phyloP scores from a whole-genome alignment of 2,329 filamentous ascomycete species.

The Neonectria ditissima region DNA sequence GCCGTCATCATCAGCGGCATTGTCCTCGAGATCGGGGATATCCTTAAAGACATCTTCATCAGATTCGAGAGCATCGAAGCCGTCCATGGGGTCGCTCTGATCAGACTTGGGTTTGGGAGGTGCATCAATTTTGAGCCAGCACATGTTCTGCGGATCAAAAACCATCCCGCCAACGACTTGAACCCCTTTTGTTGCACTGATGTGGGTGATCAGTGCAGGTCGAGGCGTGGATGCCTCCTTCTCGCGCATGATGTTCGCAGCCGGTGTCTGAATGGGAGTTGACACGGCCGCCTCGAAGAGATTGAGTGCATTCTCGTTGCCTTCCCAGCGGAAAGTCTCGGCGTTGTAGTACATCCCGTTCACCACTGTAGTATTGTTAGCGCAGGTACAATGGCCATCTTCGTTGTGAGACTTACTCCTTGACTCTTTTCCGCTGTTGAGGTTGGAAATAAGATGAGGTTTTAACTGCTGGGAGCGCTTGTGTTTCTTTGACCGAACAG shows the following conservation, averaged over 20 bases:
- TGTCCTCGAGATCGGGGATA: slow-evolving; percentile 90
- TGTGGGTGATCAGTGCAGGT: slow-evolving; percentile 90
- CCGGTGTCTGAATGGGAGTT: slow-evolving; percentile 61
- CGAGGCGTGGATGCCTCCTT: slow-evolving; percentile 71
- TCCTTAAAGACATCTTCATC: slow-evolving; percentile 96
- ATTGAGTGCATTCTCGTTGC: slow-evolving; percentile 87
- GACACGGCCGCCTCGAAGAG: slow-evolving; percentile 78
- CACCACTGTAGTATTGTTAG: slow-evolving; percentile 68
- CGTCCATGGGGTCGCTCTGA: slow-evolving; percentile 69
- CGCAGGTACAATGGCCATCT: slow-evolving; percentile 3
- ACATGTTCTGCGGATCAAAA: slow-evolving; percentile 97
- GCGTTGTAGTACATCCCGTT: slow-evolving; percentile 99
- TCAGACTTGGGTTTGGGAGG: slow-evolving; percentile 61
- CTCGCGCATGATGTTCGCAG: slow-evolving; percentile 62
- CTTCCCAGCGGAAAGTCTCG: slow-evolving; percentile 88
- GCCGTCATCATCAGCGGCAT: slow-evolving; percentile 61
- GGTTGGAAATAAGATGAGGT: slow-evolving; percentile 89
- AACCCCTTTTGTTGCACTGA: slow-evolving; percentile 84
- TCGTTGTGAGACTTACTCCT: slow-evolving; percentile 72
- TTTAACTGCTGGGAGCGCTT: slow-evolving; percentile 75
- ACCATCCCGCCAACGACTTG: slow-evolving; percentile 99
- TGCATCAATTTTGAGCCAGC: slow-evolving; percentile 85
- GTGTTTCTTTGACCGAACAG: slow-evolving; percentile 66
- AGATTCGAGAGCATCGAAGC: slow-evolving; percentile 79
- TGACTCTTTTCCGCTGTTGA: slow-evolving; percentile 78